Conservation (phyloP, 805 yeast species). For the Candida pseudoglaebosa region DNA sequence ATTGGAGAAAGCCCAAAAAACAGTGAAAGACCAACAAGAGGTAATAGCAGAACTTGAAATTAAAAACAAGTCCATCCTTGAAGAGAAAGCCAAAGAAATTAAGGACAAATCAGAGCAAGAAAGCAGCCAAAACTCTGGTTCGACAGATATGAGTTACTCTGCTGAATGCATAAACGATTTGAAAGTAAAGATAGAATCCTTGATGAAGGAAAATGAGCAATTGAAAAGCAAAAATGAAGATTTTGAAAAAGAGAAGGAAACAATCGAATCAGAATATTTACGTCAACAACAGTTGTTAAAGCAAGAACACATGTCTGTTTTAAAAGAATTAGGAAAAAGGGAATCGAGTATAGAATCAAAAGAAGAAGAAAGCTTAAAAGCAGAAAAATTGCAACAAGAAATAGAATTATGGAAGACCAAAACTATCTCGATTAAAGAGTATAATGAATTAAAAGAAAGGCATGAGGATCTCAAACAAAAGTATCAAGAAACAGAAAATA, state of each 20-base stretch:
- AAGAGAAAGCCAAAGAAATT: not conserved
- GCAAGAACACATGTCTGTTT: slow-evolving; percentile 9
- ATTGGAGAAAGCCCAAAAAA: not conserved
- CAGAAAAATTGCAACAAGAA: not conserved
- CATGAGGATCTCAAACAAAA: not conserved
- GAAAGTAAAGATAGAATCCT: not conserved
- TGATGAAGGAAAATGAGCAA: not conserved
- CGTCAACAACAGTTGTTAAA: not conserved
- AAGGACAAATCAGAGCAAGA: not conserved
- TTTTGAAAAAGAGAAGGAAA: not conserved
- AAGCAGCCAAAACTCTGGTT: not conserved
- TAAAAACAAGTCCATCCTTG: not conserved
- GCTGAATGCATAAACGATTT: not conserved
- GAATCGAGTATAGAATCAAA: not conserved
- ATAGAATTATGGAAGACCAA: slow-evolving; percentile 9
- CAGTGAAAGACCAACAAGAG: not conserved
- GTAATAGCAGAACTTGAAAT: not conserved
- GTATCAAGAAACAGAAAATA: not conserved
- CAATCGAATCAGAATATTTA: not conserved
- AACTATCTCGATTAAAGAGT: not conserved
- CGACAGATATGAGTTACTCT: not conserved
- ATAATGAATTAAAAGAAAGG: not conserved
- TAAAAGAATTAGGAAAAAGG: slow-evolving; percentile 1
- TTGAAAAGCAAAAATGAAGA: not conserved
- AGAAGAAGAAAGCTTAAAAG: not conserved